Evolutionary conservation across 129 eudicot species (phyloP).

Genomic region (Helichrysum umbraculigerum): DNA sequence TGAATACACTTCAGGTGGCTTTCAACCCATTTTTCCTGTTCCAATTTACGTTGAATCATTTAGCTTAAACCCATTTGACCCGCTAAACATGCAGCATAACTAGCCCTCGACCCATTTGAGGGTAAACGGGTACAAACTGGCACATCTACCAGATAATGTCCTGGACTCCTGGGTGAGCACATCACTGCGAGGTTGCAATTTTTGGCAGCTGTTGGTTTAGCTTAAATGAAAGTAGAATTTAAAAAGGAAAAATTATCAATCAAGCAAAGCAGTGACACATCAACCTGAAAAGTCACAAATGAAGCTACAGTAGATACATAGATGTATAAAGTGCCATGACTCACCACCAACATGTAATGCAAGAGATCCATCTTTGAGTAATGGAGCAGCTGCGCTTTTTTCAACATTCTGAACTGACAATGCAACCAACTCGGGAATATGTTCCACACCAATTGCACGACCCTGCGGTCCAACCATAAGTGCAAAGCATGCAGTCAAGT

Average conservation of each 20-base stretch:
- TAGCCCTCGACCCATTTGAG: too few relatives aligned
- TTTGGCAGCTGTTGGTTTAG: neutral
- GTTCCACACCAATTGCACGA: slow-evolving; percentile 86
- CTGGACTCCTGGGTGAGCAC: neutral
- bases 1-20: too few relatives aligned
- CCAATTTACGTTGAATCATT: too few relatives aligned
- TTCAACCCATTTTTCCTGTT: too few relatives aligned
- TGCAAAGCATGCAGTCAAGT: slow-evolving; percentile 95
- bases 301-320: neutral
- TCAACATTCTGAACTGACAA: slow-evolving; percentile 60
- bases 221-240: neutral
- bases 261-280: neutral
- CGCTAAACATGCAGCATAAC: too few relatives aligned
- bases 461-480: slow-evolving; percentile 94
- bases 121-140: neutral
- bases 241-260: neutral
- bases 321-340: slow-evolving; percentile 19
- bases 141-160: neutral
- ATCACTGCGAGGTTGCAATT: neutral
- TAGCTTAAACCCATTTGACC: too few relatives aligned
- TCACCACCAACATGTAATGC: slow-evolving; percentile 80
- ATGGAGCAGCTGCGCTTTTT: slow-evolving; percentile 78
- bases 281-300: neutral
- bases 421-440: slow-evolving; percentile 80
- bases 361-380: slow-evolving; percentile 72